Percentiles rank a stretch among this genome's conserved stretches.
These are phyloP conservation scores for Cubamyces lactineus DNA, from an alignment of 768 basidiomycete species.

Conservation along the genomic window DNA sequence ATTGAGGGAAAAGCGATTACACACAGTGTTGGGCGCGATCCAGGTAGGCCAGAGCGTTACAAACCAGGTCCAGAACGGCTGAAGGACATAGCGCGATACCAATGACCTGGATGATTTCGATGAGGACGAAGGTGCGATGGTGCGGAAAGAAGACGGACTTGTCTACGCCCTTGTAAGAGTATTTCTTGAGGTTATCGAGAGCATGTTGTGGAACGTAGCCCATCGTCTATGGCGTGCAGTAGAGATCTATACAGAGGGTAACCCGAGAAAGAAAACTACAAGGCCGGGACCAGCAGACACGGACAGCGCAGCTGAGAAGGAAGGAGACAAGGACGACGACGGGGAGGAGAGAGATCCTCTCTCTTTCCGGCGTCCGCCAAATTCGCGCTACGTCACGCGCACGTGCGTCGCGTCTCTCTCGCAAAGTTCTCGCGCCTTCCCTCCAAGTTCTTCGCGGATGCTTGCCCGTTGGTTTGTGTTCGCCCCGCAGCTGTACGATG, in stretches of 20 bases:
- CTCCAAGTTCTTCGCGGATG: too few relatives aligned
- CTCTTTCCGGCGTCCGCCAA: neutral
- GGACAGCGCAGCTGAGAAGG: neutral
- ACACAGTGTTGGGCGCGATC: constrained; percentile 88
- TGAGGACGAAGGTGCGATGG: neutral
- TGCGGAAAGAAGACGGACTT: constrained; percentile 51
- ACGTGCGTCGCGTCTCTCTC: constrained; percentile 21
- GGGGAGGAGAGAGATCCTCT: neutral
- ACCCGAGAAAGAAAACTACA: neutral
- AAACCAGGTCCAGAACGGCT: constrained; percentile 91
- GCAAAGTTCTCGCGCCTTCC: constrained; percentile 18
- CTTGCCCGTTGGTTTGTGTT: too few relatives aligned
- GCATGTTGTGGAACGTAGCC: constrained; percentile 66
- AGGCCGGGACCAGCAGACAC: neutral
- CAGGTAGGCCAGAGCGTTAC: constrained; percentile 84
- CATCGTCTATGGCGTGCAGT: constrained; percentile 42
- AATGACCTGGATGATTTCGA: constrained; percentile 57
- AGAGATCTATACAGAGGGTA: constrained; percentile 1
- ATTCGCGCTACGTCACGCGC: constrained; percentile 29
- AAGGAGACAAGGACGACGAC: neutral
- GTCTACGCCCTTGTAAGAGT: constrained; percentile 81
- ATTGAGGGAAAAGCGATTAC: constrained; percentile 31
- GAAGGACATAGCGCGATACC: constrained; percentile 73
- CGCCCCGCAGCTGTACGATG: too few relatives aligned
- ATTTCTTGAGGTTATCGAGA: constrained; percentile 75